Evolutionary conservation across 306 rosid species (phyloP), one percentile per base, ranked within the genome.

Genomic region (Prosopis cineraria): DNA sequence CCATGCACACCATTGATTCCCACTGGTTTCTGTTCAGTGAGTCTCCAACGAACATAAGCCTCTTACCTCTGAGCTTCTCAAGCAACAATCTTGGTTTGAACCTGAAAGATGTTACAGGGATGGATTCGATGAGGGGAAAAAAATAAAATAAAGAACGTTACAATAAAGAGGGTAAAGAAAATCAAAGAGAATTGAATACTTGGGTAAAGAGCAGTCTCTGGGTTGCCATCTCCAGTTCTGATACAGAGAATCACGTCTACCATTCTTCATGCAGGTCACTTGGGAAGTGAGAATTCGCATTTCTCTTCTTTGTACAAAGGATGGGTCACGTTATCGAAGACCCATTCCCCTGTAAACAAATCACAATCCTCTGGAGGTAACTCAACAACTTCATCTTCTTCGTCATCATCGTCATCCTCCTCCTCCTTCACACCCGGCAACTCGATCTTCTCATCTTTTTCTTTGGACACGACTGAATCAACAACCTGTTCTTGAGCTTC

Each of bases 171-270:
- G 66, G 14, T 62, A 19, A 3, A 3, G n/a, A 1, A 47, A 0
- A 7, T 20, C 6, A 12, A 27, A n/a, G 44, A 16, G 68, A n/a
- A 52, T 17, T 34, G 7, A 33, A 43, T 90, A 95, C 99, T 88
- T 93, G 12, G 98, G 99, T 60, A 96, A 70, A 85, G 92, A 88
- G 36, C 99, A 96, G 36, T 86, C 94, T 89, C 89, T 88, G 45
- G 99, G 99, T n/a, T 96, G 96, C 99, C 99, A 96, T 69, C 83
- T 96, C 99, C 99, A 96, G 13, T 88, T 92, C 79, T 96, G 99
- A 70, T 84, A 93, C 77, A 88, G 43, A 52, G 98, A 87, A 67
- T 96, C 99, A 20, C 78, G 82, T 78, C 99, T 82, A 80, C 99
- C 98, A 78, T 96, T 96, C 70, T 86, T 93, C 96, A 93, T 71